phyloP scores from a whole-genome alignment of 1,284 basidiomycete genomes.

The Xanthoconium separans region DNA sequence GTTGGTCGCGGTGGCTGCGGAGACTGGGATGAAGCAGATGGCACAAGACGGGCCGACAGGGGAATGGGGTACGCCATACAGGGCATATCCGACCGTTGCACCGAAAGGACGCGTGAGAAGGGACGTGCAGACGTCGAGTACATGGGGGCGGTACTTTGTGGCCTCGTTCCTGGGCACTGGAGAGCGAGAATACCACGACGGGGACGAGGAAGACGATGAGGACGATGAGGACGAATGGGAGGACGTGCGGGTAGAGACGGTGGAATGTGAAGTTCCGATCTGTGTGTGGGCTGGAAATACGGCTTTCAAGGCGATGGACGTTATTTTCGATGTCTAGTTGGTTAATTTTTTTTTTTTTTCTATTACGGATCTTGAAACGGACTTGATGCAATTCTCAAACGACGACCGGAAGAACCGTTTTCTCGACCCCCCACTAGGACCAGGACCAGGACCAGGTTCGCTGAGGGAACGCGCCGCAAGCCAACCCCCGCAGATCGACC shows the following conservation, averaged over 20 bases:
- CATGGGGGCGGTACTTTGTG: conserved; percentile 58
- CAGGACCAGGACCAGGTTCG: background rate
- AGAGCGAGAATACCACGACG: conserved; percentile 57
- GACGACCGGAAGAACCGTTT: conserved; percentile 41
- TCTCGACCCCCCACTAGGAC: conserved; percentile 29
- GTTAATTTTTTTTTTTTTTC: no score
- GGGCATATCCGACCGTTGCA: conserved; percentile 54
- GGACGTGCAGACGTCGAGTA: conserved; percentile 18
- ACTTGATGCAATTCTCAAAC: background rate
- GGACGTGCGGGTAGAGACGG: conserved; percentile 70
- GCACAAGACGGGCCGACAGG: conserved; percentile 50
- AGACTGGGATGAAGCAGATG: conserved; percentile 51
- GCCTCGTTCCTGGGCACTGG: conserved; percentile 49
- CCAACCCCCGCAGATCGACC: background rate
- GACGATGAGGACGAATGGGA: conserved; percentile 64
- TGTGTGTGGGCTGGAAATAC: conserved; percentile 87
- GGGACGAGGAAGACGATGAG: conserved; percentile 42
- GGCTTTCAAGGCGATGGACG: conserved; percentile 77
- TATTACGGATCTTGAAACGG: background rate
- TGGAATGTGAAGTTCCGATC: conserved; percentile 91
- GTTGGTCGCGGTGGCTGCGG: conserved; percentile 67
- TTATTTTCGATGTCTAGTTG: conserved; percentile 71
- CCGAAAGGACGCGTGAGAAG: conserved; percentile 51
- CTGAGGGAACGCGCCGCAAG: background rate
- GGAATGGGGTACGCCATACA: conserved; percentile 65